Evolutionary conservation across 1,139 yeast genomes (phyloP), one percentile per base, ranked within the genome.

Genomic region (Kodamaea ohmeri): DNA sequence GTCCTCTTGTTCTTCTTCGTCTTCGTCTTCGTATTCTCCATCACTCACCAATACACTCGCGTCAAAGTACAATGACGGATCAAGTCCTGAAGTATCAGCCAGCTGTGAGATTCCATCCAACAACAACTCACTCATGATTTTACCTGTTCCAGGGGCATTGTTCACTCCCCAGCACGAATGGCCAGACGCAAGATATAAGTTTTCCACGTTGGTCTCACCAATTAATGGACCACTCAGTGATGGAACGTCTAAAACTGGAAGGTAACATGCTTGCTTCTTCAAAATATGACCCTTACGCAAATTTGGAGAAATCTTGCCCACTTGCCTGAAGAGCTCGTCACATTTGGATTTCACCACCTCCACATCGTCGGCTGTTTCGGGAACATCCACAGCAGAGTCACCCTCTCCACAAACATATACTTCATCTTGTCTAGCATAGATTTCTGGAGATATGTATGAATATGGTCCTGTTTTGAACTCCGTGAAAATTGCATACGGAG

Each of bases 81-180:
- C 92, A 42, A 92, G 71, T 2, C 89, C 83, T 31, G 83, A 73
- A 25, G 89, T 78, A 55, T 86, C 87, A 16, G 96, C 95, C 42
- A 88, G 79, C 33, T 64, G 71, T 8, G 83, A 82, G 45, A 76
- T 78, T n/a, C 97, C 97, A 39, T 90, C 97, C 38, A 90, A 63
- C 35, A 92, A 62, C 40, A 92, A 56, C 61, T 92, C 97, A 49
- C 96, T 80, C 84, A 92, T 77, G 34, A 92, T 75, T 54, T 88
- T 82, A 14, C 98, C 98, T 1, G 97, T 89, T 3, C 87, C 97
- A 1, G 97, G 97, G 0, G 97, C 97, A 60, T 92, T 90, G 62
- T 92, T 92, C 46, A 92, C 92, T 17, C 98, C 98, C 98, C 98
- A 92, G 63, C 97, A 92, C 15, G 95, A 83, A 60, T 92, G 98